These are phyloP conservation scores for Astrothelium macrocarpum DNA, from an alignment of 495 filamentous ascomycete species.

Conservation along the genomic window DNA sequence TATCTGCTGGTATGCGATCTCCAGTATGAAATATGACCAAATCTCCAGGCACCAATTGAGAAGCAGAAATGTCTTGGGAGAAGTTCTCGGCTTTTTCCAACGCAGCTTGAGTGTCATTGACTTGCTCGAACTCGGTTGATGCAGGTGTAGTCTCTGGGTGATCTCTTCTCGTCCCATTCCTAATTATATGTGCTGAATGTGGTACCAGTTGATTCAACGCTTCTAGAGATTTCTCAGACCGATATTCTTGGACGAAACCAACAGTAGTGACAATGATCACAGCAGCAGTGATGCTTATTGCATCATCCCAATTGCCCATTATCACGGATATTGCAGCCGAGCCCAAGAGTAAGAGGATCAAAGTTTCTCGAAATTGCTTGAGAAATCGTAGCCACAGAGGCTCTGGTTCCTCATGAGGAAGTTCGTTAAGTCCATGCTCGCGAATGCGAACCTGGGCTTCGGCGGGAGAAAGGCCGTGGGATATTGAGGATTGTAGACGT, in stretches of 20 bases:
- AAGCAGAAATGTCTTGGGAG: conserved; percentile 73
- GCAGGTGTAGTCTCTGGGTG: conserved; percentile 26
- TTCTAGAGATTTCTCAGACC: conserved; percentile 95
- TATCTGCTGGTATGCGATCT: conserved; percentile 92
- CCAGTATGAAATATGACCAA: conserved; percentile 88
- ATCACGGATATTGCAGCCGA: conserved; percentile 85
- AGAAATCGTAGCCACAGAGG: conserved; percentile 89
- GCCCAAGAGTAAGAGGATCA: conserved; percentile 79
- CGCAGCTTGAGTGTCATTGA: conserved; percentile 25
- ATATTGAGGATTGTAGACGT: conserved; percentile 71
- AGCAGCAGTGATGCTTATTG: conserved; percentile 85
- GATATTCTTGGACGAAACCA: conserved; percentile 94
- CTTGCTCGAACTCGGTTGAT: conserved; percentile 9
- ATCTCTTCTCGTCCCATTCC: conserved; percentile 25
- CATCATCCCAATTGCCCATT: conserved; percentile 94
- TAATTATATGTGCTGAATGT: conserved; percentile 82
- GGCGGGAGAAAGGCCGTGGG: conserved; percentile 64
- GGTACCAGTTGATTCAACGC: conserved; percentile 88
- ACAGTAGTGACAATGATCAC: conserved; percentile 96
- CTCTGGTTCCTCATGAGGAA: conserved; percentile 87
- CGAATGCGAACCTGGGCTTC: conserved; percentile 71
- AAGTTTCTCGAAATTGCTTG: conserved; percentile 88
- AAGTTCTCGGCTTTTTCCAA: conserved; percentile 54
- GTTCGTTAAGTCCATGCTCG: conserved; percentile 83
- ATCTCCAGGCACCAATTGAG: conserved; percentile 83